Conservation (phyloP, 805 yeast species). For the Millerozyma acaciae region DNA sequence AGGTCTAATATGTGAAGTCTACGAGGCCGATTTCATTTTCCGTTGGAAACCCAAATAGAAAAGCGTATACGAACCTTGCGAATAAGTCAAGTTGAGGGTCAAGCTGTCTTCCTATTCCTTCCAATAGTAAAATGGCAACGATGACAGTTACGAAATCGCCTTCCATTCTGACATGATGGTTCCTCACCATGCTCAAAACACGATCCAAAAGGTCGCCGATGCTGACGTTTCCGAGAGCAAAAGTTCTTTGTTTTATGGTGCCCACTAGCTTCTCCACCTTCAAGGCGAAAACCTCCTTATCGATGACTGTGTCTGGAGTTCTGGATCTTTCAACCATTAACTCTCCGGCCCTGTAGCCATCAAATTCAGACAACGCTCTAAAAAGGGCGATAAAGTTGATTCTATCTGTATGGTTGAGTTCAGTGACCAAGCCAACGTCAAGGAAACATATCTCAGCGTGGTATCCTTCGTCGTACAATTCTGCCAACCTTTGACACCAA, state of each 20-base stretch:
- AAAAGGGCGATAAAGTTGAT: slow-evolving; percentile 85
- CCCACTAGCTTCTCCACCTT: slow-evolving; percentile 82
- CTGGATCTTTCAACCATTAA: slow-evolving; percentile 92
- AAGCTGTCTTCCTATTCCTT: slow-evolving; percentile 92
- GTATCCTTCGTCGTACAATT: slow-evolving; percentile 54
- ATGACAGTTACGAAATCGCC: slow-evolving; percentile 94
- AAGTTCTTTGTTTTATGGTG: slow-evolving; percentile 79
- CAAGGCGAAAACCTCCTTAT: slow-evolving; percentile 79
- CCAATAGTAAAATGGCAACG: slow-evolving; percentile 85
- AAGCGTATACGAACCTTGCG: slow-evolving; percentile 81
- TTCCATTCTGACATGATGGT: slow-evolving; percentile 96
- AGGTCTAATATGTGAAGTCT: neutral
- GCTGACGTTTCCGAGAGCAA: slow-evolving; percentile 85
- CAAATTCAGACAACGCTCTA: slow-evolving; percentile 83
- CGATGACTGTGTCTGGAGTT: slow-evolving; percentile 88
- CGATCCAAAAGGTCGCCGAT: slow-evolving; percentile 87
- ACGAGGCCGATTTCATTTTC: slow-evolving; percentile 18
- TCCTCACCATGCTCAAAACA: slow-evolving; percentile 85
- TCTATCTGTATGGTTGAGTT: slow-evolving; percentile 71
- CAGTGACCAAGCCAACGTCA: slow-evolving; percentile 93
- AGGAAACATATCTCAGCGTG: slow-evolving; percentile 85
- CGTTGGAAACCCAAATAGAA: slow-evolving; percentile 39
- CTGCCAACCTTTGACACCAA: slow-evolving; percentile 45
- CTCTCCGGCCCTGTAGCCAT: slow-evolving; percentile 93
- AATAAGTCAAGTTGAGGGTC: slow-evolving; percentile 92